Conservation (phyloP, 164 flowering plant genomes). For the Umbellularia californica region DNA sequence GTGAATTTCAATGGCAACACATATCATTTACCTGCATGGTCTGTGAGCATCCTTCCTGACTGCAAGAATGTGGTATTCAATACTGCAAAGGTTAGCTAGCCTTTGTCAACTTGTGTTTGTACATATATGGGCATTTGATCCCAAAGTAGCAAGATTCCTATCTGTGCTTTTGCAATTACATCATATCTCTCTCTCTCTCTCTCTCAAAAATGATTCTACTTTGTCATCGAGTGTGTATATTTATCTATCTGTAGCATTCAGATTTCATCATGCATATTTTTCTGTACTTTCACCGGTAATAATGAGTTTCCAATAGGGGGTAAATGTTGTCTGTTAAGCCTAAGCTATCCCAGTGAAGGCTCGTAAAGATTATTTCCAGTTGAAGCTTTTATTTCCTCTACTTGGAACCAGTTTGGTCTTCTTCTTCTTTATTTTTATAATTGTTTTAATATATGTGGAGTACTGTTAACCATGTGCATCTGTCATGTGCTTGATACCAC, state of each 20-base stretch:
- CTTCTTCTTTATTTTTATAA: too few relatives aligned
- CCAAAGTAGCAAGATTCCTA: not conserved
- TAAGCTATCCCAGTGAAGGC: not conserved
- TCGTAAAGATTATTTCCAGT: not conserved
- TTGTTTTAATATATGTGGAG: not conserved
- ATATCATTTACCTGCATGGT: slow-evolving; percentile 91
- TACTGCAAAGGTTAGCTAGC: slow-evolving; percentile 82
- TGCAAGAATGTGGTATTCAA: slow-evolving; percentile 90
- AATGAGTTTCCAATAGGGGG: too few relatives aligned
- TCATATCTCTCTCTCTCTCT: not conserved
- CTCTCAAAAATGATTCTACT: too few relatives aligned
- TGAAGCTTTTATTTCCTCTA: not conserved
- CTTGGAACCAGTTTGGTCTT: not conserved
- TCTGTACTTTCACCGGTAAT: too few relatives aligned
- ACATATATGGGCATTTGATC: not conserved
- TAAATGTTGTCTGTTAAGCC: too few relatives aligned
- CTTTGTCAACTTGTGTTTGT: not conserved
- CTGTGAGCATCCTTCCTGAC: slow-evolving; percentile 98
- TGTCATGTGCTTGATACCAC: not conserved
- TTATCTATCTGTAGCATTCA: too few relatives aligned
- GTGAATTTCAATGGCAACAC: slow-evolving; percentile 80
- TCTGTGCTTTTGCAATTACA: not conserved
- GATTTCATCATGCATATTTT: too few relatives aligned
- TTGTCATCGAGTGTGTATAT: too few relatives aligned
- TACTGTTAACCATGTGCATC: not conserved